Evolutionary conservation across 1,284 basidiomycete genomes (phyloP).

Genomic region (Phlebopus sp.): DNA sequence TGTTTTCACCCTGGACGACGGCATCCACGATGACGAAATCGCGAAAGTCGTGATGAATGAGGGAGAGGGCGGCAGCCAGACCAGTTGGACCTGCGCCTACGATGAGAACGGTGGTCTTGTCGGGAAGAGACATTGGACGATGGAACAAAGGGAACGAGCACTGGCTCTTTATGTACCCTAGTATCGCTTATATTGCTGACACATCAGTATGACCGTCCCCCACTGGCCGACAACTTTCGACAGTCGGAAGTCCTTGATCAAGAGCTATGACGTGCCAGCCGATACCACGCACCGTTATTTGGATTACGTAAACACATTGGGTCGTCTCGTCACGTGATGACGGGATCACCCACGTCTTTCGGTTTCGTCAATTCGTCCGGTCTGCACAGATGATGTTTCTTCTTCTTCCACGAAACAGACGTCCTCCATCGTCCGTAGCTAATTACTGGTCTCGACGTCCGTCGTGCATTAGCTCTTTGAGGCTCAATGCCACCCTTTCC

Average conservation of each 20-base stretch:
- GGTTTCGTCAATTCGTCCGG: too few relatives aligned
- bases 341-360: too few relatives aligned
- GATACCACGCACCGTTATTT: too few relatives aligned
- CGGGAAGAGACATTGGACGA: conserved; percentile 22
- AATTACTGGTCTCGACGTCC: neutral
- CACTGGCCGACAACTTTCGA: too few relatives aligned
- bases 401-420: conserved; percentile 6
- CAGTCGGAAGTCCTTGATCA: too few relatives aligned
- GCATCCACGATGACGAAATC: conserved; percentile 51
- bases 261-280: too few relatives aligned
- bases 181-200: too few relatives aligned
- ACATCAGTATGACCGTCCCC: too few relatives aligned
- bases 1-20: conserved; percentile 25
- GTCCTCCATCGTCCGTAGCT: neutral
- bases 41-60: conserved; percentile 40
- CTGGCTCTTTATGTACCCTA: too few relatives aligned
- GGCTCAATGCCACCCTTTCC: conserved; percentile 21
- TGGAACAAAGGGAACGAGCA: too few relatives aligned
- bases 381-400: conserved; percentile 19
- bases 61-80: conserved; percentile 23
- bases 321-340: too few relatives aligned
- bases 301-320: too few relatives aligned
- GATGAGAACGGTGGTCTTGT: conserved; percentile 24
- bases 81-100: conserved; percentile 30
- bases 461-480: conserved; percentile 7